A percentile compares a stretch with the other conserved stretches of the same genome.
These are phyloP conservation scores for Sporothrix brunneoviolacea DNA, from an alignment of 2,329 filamentous ascomycete genomes.

Conservation along the genomic window DNA sequence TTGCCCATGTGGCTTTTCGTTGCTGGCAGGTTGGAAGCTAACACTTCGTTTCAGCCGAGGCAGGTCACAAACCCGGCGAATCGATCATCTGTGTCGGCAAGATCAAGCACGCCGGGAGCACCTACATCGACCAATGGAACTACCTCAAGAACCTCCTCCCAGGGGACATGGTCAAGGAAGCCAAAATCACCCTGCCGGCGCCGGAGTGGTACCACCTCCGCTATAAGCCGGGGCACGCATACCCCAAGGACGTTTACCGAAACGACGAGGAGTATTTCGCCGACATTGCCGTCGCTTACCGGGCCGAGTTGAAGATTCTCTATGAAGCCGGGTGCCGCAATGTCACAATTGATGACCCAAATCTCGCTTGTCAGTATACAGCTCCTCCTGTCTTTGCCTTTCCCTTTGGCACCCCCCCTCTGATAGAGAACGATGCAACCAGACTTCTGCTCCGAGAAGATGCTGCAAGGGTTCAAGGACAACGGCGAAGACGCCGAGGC, in stretches of 20 bases:
- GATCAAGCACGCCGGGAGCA: constrained; percentile 39
- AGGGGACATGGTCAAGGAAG: constrained; percentile 53
- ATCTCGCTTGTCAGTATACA: constrained; percentile 40
- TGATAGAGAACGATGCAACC: no score
- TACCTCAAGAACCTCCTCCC: constrained; percentile 43
- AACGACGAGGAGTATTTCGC: constrained; percentile 44
- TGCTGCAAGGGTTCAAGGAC: constrained; percentile 51
- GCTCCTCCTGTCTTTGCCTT: no score
- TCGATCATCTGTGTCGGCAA: constrained; percentile 40
- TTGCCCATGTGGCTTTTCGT: no score
- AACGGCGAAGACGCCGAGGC: constrained; percentile 56
- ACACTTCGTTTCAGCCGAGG: no score
- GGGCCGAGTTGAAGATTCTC: constrained; percentile 39
- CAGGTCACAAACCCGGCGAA: constrained; percentile 41
- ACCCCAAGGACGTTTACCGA: constrained; percentile 40
- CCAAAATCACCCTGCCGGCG: constrained; percentile 57
- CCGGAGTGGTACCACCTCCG: constrained; percentile 57
- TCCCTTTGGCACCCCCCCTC: no score
- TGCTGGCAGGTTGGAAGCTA: no score
- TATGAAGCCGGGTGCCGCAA: constrained; percentile 44
- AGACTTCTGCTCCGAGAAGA: constrained; percentile 65
- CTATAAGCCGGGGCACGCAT: constrained; percentile 42
- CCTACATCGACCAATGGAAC: constrained; percentile 36
- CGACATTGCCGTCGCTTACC: constrained; percentile 45
- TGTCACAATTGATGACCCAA: constrained; percentile 57